Base-by-base conservation (phyloP, 2,329 filamentous ascomycete genomes). In the Celoporthe dispersa region DNA sequence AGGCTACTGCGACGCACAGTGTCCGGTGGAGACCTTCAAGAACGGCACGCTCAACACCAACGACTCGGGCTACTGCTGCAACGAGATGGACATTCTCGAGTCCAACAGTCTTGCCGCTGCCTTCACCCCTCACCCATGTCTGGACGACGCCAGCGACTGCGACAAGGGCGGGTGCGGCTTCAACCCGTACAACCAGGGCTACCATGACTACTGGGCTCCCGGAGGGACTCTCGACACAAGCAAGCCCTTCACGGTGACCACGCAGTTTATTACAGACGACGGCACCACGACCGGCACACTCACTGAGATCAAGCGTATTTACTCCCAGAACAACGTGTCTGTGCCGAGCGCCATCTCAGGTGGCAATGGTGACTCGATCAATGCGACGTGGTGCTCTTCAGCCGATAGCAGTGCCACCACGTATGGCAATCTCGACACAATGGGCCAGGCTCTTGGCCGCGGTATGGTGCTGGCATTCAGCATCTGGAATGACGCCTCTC, bases 101-200 rank as follows among this genome's bases (percentile, higher is more conserved):
- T 86, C 86, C 68, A 89, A 89, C 81, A 83, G 79, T 71, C 82
- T 86, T 74, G 84, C 86, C 25, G 84, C 81, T n/a, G 87, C 87
- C 37, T 81, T 83, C 73, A 89, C 87, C 9, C 86, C 87, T n/a
- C 87, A 89, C 77, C 81, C 84, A 37, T 89, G 87, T 80, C 79
- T 35, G 7, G 62, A 62, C 41, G 64, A 88, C 75, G 76, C 74
- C 19, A 67, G 39, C 31, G 48, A 61, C 39, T 89, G 87, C 77
- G 87, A 89, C 77, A 85, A 85, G 73, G 85, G 87, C 74, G 87
- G 87, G 41, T 89, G 87, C 73, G 87, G 88, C 74, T 88, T 86
- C 70, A 75, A 75, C 33, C 59, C 71, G 1, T 72, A 72, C 35
- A 35, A 7, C 33, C 67, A 62, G 53, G 80, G 78, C 6, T 74